These are phyloP conservation scores for Beauveria medogensis DNA, from an alignment of 2,329 filamentous ascomycete species.

Conservation along the genomic window DNA sequence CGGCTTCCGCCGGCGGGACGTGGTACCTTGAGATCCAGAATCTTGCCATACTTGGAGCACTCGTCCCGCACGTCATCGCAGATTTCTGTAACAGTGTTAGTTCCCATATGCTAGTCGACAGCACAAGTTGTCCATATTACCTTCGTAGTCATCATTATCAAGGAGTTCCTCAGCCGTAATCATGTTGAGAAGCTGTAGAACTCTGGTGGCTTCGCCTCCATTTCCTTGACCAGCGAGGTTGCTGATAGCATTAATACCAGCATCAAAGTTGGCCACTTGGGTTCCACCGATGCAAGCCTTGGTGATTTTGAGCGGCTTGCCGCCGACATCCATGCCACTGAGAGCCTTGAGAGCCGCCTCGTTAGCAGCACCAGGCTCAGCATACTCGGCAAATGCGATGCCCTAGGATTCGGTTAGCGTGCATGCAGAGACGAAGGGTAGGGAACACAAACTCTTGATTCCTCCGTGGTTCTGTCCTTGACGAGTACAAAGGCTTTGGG, in stretches of 20 bases:
- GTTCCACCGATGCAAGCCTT: conserved; percentile 89
- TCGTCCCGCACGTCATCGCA: conserved; percentile 90
- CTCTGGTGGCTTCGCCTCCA: conserved; percentile 71
- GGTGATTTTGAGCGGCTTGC: conserved; percentile 73
- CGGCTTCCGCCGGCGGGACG: conserved; percentile 75
- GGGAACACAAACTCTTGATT: conserved; percentile 64
- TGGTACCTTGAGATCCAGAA: conserved; percentile 88
- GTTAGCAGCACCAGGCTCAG: conserved; percentile 61
- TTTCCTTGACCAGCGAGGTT: conserved; percentile 86
- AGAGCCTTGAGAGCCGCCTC: conserved; percentile 83
- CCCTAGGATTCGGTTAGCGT: conserved; percentile 46
- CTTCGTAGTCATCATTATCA: conserved; percentile 91
- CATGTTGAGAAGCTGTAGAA: conserved; percentile 95
- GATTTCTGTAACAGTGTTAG: conserved; percentile 64
- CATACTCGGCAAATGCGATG: conserved; percentile 94
- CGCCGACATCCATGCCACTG: conserved; percentile 88
- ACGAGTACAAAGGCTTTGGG: conserved; percentile 87
- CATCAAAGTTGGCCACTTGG: conserved; percentile 86
- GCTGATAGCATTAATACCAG: conserved; percentile 95
- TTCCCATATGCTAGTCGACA: background rate
- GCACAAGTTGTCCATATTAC: conserved; percentile 37
- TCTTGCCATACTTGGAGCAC: conserved; percentile 79
- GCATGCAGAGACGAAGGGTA: conserved; percentile 17
- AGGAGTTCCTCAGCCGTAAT: conserved; percentile 92
- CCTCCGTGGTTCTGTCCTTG: conserved; percentile 76